Evolutionary conservation across 2,329 filamentous ascomycete species (phyloP), one percentile per base, ranked within the genome.

Genomic region (Aurifilum marmelostoma): DNA sequence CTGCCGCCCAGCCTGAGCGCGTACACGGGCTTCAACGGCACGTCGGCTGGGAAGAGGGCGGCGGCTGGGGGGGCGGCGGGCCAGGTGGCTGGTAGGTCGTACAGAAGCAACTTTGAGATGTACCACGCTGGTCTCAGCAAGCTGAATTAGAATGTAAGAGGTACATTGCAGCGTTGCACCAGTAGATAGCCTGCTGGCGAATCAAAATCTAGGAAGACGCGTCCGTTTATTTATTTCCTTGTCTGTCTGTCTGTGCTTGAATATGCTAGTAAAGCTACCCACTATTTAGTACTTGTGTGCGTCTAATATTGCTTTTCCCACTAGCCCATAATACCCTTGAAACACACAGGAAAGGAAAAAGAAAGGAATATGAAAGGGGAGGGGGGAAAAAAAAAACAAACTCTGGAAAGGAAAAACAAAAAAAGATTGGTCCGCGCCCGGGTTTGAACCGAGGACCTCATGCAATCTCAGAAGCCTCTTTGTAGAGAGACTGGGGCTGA

Each of bases 1-100:
- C 75, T 91, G 52, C 90, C 90, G 41, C 90, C 90, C 0, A 91
- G 87, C 64, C 34, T 83, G 52, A 79, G 82, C 11, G 71, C 73
- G 29, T 84, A 84, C 68, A 59, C 69, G 1, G 79, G 77, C 0
- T 78, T 78, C 66, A 75, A 74, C 34, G 58, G 71, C 8, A 73
- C 74, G 0, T 70, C 65, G 21, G 59, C n/a, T 2, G 65, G 56
- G 24, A 69, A n/a, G n/a, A n/a, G 65, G 32, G 63, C n/a, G 29
- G 11, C 12, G 14, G 62, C 37, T 9, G 5, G 37, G 11, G 63
- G 27, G 37, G 47, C 1, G n/a, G n/a, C 12, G 27, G 66, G 41
- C 37, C 62, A 24, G 16, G n/a, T 47, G 18, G 43, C 27, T 27
- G 32, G 24, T 18, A 27, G 52, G 29, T 60, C n/a, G 21, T 69